Evolutionary conservation across 2,329 filamentous ascomycete species (phyloP).

Genomic region (Hypomyces rosellus): DNA sequence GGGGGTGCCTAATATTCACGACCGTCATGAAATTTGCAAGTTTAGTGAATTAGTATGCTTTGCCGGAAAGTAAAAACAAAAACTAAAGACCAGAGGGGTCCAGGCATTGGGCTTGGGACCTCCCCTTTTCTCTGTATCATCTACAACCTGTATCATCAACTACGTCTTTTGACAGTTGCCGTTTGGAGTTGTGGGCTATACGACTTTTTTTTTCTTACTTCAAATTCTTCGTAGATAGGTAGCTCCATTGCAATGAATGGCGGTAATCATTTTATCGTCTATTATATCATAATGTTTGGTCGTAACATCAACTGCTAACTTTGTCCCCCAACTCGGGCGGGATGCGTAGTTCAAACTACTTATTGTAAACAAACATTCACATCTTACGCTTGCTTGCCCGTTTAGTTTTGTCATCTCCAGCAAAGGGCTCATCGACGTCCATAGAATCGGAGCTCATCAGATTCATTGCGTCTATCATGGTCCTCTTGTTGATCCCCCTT

Average conservation of each 20-base stretch:
- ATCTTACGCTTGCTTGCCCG: slow-evolving; percentile 49
- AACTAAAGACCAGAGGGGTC: neutral
- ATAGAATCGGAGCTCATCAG: slow-evolving; percentile 44
- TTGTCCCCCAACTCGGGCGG: neutral
- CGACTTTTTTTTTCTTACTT: slow-evolving; percentile 1
- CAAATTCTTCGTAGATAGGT: slow-evolving; percentile 12
- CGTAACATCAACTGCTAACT: slow-evolving; percentile 18
- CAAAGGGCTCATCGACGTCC: slow-evolving; percentile 50
- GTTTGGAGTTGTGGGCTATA: slow-evolving; percentile 18
- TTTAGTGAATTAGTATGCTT: slow-evolving; percentile 10
- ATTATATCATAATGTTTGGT: slow-evolving; percentile 19
- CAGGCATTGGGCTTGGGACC: slow-evolving; percentile 19
- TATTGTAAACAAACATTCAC: slow-evolving; percentile 21
- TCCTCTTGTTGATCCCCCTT: slow-evolving; percentile 25
- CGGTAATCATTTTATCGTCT: slow-evolving; percentile 18
- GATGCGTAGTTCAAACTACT: no score
- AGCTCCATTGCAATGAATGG: slow-evolving; percentile 12
- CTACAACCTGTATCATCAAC: slow-evolving; percentile 17
- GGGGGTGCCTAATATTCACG: slow-evolving; percentile 17
- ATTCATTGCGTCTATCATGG: slow-evolving; percentile 38
- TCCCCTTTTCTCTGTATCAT: slow-evolving; percentile 18
- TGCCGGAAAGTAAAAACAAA: neutral
- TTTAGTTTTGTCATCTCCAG: slow-evolving; percentile 43
- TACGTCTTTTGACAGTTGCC: slow-evolving; percentile 8
- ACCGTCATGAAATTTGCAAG: slow-evolving; percentile 23